Conservation (phyloP, 768 basidiomycete genomes). For the Tephrocybe sp. region DNA sequence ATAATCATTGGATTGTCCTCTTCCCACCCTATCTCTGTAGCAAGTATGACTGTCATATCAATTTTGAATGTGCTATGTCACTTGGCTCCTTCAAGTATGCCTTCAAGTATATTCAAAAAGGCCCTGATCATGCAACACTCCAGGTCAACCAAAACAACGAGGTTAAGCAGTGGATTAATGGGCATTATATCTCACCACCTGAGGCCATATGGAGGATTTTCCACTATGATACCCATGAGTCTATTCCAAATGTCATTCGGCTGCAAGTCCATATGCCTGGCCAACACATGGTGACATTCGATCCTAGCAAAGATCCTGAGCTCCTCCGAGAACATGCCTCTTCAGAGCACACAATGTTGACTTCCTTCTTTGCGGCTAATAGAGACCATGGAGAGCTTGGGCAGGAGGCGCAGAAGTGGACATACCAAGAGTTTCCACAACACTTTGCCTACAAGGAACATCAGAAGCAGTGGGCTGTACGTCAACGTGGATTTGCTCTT, state of each 20-base stretch:
- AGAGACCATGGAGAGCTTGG: constrained; percentile 13
- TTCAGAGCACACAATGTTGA: constrained; percentile 25
- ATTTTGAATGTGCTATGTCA: constrained; percentile 41
- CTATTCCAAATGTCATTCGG: constrained; percentile 37
- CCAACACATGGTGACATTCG: constrained; percentile 38
- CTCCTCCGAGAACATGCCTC: constrained; percentile 20
- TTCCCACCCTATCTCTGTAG: constrained; percentile 34
- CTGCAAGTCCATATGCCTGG: constrained; percentile 43
- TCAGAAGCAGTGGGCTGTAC: constrained; percentile 25
- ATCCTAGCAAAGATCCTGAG: constrained; percentile 27
- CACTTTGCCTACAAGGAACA: constrained; percentile 24
- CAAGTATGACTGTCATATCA: constrained; percentile 47
- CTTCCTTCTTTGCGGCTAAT: constrained; percentile 31
- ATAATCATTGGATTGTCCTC: constrained; percentile 44
- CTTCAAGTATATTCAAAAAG: constrained; percentile 53
- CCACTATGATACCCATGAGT: constrained; percentile 30
- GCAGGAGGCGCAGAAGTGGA: constrained; percentile 16
- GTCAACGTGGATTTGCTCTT: constrained; percentile 31
- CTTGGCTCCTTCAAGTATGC: constrained; percentile 44
- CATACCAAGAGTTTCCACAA: constrained; percentile 41
- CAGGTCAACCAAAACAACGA: constrained; percentile 31
- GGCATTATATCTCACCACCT: constrained; percentile 32
- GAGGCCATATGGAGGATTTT: constrained; percentile 32
- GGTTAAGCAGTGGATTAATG: constrained; percentile 34
- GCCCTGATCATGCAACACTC: constrained; percentile 38